Percentiles rank a stretch among this genome's conserved stretches.
phyloP scores from a whole-genome alignment of 2,329 filamentous ascomycete species.

The Exophiala bonariae region DNA sequence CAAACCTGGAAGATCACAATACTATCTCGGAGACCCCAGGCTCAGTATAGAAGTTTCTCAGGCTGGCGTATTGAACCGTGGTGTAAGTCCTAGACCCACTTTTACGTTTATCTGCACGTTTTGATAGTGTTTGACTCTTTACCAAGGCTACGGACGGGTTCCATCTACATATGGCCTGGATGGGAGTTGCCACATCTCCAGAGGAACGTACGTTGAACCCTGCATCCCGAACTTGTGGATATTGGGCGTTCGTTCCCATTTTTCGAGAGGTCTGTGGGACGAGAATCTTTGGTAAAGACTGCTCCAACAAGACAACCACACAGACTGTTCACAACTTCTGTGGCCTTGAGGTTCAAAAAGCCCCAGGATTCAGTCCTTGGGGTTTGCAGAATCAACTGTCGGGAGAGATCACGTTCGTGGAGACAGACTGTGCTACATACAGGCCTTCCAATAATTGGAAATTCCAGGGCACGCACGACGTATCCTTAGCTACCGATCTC shows the following conservation, averaged over 20 bases:
- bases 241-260: neutral
- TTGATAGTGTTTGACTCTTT: neutral
- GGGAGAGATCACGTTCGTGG: neutral
- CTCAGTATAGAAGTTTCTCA: neutral
- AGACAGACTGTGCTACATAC: neutral
- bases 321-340: neutral
- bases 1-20: too few species aligned
- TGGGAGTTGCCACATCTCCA: neutral
- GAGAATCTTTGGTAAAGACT: neutral
- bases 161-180: neutral
- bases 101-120: neutral
- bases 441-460: neutral
- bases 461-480: neutral
- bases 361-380: neutral
- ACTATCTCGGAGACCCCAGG: neutral
- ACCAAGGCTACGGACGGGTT: neutral
- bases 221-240: neutral
- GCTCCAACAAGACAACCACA: neutral
- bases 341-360: neutral
- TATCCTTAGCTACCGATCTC: neutral
- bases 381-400: neutral
- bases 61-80: neutral
- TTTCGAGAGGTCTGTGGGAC: constrained; percentile 1
- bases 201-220: neutral
- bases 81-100: neutral